Evolutionary conservation across 352 stramenopile species (phyloP).

Genomic region (Pythium scleroteichum): DNA sequence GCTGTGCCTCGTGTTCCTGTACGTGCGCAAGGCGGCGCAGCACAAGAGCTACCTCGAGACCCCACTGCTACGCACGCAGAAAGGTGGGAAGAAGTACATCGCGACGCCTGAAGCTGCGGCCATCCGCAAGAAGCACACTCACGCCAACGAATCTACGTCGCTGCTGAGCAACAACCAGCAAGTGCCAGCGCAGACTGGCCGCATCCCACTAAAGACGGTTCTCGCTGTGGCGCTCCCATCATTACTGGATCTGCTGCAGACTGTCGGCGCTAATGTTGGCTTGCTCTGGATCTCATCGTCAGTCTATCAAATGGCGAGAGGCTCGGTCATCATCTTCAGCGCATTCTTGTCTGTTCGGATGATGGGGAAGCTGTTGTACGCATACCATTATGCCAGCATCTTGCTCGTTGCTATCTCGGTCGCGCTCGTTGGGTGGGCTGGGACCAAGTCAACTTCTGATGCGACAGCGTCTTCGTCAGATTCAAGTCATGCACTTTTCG

Average conservation of each 20-base stretch:
- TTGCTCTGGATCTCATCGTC: constrained; percentile 88
- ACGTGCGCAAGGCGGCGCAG: constrained; percentile 55
- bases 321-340: constrained; percentile 91
- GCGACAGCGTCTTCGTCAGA: constrained; percentile 16
- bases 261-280: constrained; percentile 84
- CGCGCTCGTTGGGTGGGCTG: constrained; percentile 68
- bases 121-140: constrained; percentile 45
- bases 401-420: constrained; percentile 69
- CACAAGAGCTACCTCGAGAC: constrained; percentile 70
- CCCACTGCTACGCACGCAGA: constrained; percentile 62
- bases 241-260: constrained; percentile 83
- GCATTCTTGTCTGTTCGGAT: constrained; percentile 83
- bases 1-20: constrained; percentile 76
- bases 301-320: constrained; percentile 90
- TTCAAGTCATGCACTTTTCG: constrained; percentile 63
- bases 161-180: constrained; percentile 27
- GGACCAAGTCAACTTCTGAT: constrained; percentile 16
- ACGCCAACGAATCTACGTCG: constrained; percentile 32
- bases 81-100: constrained; percentile 65
- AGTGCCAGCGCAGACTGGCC: constrained; percentile 18
- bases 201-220: constrained; percentile 56
- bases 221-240: constrained; percentile 63
- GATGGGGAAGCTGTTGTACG: constrained; percentile 80
- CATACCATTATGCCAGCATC: constrained; percentile 88
- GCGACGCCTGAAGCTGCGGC: constrained; percentile 39